A percentile compares a stretch with the other conserved stretches of the same genome.
These are phyloP conservation scores for Neocatenulostroma microsporum DNA, from an alignment of 2,329 filamentous ascomycete genomes.

Conservation along the genomic window DNA sequence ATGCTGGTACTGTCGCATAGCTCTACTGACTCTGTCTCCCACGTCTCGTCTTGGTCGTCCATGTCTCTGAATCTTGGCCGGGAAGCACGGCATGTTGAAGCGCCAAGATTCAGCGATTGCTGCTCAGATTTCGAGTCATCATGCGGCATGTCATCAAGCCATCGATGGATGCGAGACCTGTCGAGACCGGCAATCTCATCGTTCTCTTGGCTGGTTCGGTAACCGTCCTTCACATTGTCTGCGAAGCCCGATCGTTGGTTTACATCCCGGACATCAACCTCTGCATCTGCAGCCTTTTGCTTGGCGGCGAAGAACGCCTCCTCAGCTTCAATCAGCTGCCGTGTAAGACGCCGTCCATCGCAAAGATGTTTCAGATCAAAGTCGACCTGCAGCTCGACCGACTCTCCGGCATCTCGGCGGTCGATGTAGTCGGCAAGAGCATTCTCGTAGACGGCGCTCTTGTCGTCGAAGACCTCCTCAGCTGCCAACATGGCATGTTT, in stretches of 20 bases:
- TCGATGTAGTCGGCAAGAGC: no score
- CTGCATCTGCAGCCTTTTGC: slow-evolving; percentile 2
- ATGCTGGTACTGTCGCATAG: slow-evolving; percentile 7
- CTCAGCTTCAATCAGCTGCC: slow-evolving; percentile 5
- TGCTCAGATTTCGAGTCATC: slow-evolving; percentile 1
- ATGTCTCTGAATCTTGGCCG: no score
- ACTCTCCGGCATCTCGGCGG: no score
- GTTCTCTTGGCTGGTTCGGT: slow-evolving; percentile 5
- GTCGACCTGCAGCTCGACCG: no score
- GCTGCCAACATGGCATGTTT: no score
- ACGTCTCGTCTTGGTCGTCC: no score
- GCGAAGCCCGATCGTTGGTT: slow-evolving; percentile 10
- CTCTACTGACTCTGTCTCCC: slow-evolving; percentile 4
- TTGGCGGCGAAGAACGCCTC: slow-evolving; percentile 5
- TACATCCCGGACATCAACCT: slow-evolving; percentile 4
- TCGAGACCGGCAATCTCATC: neutral
- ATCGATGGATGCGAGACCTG: neutral
- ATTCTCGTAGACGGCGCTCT: no score
- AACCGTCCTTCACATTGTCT: slow-evolving; percentile 9
- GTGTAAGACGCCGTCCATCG: no score
- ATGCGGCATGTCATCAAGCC: neutral
- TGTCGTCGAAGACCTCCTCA: no score
- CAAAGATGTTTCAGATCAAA: no score
- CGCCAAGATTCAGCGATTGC: no score
- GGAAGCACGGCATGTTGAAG: no score